Evolutionary conservation across 306 rosid genomes (phyloP).

Genomic region (Vigna mungo): DNA sequence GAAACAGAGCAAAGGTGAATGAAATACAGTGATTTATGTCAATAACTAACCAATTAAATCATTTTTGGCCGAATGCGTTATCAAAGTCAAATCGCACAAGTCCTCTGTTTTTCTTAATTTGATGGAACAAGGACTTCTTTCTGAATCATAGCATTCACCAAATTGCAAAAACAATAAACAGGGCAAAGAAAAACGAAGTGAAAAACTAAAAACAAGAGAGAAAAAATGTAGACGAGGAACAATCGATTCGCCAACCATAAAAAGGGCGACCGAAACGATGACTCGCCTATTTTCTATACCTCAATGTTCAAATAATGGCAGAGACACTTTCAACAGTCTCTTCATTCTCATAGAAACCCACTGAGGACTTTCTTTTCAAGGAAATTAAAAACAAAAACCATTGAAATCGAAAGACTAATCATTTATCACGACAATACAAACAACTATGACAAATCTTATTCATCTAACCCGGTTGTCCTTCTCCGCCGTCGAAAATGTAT

Average conservation of each 20-base stretch:
- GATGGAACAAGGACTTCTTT: too few species aligned
- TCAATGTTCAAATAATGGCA: constrained; percentile 48
- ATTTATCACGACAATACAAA: neutral
- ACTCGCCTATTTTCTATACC: constrained; percentile 71
- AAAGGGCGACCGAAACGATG: constrained; percentile 87
- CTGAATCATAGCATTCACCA: too few species aligned
- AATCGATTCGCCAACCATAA: constrained; percentile 69
- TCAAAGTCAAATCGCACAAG: too few species aligned
- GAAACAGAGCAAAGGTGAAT: too few species aligned
- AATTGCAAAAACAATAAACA: too few species aligned
- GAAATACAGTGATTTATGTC: too few species aligned
- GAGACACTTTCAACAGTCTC: constrained; percentile 48
- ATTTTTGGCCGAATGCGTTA: too few species aligned
- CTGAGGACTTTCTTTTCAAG: constrained; percentile 42
- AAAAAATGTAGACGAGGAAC: constrained; percentile 69
- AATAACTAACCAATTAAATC: too few species aligned
- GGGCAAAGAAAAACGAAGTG: neutral
- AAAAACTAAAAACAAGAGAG: rapidly evolving
- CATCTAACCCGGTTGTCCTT: neutral
- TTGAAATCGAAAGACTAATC: neutral
- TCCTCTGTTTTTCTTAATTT: too few species aligned
- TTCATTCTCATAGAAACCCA: constrained; percentile 9
- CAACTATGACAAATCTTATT: neutral
- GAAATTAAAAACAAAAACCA: neutral
- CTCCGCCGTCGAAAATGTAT: neutral